Base-by-base conservation (phyloP, 495 filamentous ascomycete genomes). In the Penicillium verhagenii region DNA sequence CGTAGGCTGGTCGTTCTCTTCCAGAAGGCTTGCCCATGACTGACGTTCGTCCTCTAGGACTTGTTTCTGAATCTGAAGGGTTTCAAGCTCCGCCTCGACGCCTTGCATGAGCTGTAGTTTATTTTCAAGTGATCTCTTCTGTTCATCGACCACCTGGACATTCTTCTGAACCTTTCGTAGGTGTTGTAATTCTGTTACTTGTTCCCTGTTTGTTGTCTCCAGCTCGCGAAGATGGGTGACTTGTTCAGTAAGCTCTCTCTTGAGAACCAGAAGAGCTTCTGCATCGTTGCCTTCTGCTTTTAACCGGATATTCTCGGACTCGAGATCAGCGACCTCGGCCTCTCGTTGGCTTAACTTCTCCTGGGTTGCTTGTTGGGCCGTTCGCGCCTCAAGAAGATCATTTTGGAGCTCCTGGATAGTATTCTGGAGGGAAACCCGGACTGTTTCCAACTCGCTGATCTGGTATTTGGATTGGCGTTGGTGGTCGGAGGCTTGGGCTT, bases 81-180 rank as follows among this genome's bases (percentile, higher is more conserved):
- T 92, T 25, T 82, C 78, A 20, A 96, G 78, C 61, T 96, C 86
- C 16, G 82, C 76, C 52, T 90, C 82, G 11, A 97, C 60, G 20
- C 83, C 80, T 54, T 89, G 83, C 77, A 94, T 86, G 23, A 88
- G 72, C 54, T 88, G 82, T 24, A 99, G 59, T 59, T 84, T 88
- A 46, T 83, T 83, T 66, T 96, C 87, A 48, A 99, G 74, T 0
- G 83, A 82, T 56, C 88, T 80, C 75, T 97, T 97, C 73, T 99
- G 90, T 64, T 99, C 94, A 61, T 97, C 92, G 0, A 97, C 86
- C n/a, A 97, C 81, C 57, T 96, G 91, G 4, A 96, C 85, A 31
- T 87, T 90, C 68, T 89, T 92, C 61, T 90, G 85, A 18, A 86
- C 66, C 63, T 90, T 86, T 14, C 91, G 84, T 37, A 93, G 78